Percentiles rank a stretch among this genome's conserved stretches.
Conservation (phyloP, 2,329 filamentous ascomycete genomes). For the Drechslerella coelobrocha region DNA sequence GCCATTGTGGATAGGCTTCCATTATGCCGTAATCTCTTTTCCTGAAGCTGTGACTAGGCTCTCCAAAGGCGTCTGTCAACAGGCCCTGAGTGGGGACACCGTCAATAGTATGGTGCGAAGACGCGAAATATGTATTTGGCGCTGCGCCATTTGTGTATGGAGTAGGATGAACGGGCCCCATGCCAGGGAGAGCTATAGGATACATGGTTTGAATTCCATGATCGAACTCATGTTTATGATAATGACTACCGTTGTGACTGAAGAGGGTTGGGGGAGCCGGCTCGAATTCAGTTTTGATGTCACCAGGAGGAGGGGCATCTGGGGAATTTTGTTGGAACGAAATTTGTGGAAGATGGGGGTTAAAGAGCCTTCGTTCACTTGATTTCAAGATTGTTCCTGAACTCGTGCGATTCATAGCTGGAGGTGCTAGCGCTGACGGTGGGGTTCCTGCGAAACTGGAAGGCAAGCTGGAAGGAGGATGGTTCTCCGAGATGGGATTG, state of each 20-base stretch:
- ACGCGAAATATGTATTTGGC: constrained; percentile 35
- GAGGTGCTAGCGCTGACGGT: constrained; percentile 22
- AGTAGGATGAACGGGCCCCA: constrained; percentile 30
- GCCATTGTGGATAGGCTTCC: constrained; percentile 35
- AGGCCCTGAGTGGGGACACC: constrained; percentile 35
- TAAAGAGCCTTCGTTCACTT: constrained; percentile 30
- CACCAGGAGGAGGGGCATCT: constrained; percentile 39
- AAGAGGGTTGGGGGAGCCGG: constrained; percentile 21
- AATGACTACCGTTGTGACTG: constrained; percentile 25
- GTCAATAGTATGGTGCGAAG: constrained; percentile 30
- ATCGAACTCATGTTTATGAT: constrained; percentile 41
- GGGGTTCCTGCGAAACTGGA: constrained; percentile 29
- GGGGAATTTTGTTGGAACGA: constrained; percentile 43
- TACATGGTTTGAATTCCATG: constrained; percentile 32
- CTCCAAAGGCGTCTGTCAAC: constrained; percentile 37
- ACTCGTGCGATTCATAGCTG: constrained; percentile 39
- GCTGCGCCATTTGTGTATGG: constrained; percentile 32
- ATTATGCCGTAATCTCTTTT: constrained; percentile 34
- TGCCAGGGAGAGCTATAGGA: constrained; percentile 32
- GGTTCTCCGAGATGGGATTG: constrained; percentile 35
- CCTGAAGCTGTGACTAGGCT: constrained; percentile 18
- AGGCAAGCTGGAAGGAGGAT: constrained; percentile 21
- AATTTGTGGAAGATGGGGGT: constrained; percentile 32
- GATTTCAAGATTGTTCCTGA: constrained; percentile 39
- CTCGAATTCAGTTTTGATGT: constrained; percentile 33